Percentiles rank a stretch among this genome's conserved stretches.
Evolutionary conservation across 306 rosid genomes (phyloP).

Genomic region (Cicer bijugum): DNA sequence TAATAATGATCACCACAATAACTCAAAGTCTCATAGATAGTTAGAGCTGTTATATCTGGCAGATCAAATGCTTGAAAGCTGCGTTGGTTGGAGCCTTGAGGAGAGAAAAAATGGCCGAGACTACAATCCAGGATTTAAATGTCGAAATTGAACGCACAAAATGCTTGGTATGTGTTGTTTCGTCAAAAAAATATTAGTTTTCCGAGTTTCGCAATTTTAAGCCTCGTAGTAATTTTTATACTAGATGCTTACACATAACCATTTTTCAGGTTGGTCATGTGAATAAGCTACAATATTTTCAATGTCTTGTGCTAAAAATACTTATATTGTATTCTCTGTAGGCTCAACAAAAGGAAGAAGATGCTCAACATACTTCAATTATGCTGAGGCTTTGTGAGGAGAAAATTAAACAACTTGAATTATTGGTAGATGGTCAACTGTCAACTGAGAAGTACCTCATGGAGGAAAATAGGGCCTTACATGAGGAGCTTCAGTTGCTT

Average conservation of each 20-base stretch:
- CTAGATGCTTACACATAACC: neutral
- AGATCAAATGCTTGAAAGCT: constrained; percentile 68
- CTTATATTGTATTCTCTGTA: constrained; percentile 49
- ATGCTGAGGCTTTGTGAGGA: constrained; percentile 67
- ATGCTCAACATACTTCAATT: constrained; percentile 54
- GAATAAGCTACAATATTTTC: constrained; percentile 21
- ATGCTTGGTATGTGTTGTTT: constrained; percentile 59
- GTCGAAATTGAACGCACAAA: constrained; percentile 64
- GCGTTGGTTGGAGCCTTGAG: constrained; percentile 71
- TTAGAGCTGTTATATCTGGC: constrained; percentile 51
- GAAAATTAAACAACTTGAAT: constrained; percentile 78
- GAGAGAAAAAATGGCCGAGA: constrained; percentile 79
- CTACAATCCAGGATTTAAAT: constrained; percentile 60
- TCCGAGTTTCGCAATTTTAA: constrained; percentile 20
- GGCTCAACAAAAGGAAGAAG: constrained; percentile 77
- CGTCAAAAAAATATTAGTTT: constrained; percentile 17
- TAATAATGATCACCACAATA: neutral
- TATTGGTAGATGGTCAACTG: constrained; percentile 63
- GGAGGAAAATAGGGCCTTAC: constrained; percentile 75
- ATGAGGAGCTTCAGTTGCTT: constrained; percentile 65
- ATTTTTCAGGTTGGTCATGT: neutral
- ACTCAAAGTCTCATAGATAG: constrained; percentile 34
- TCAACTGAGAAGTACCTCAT: constrained; percentile 72
- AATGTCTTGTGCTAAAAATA: constrained; percentile 45
- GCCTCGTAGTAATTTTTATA: neutral